A percentile compares a stretch with the other conserved stretches of the same genome.
Evolutionary conservation across 1,284 basidiomycete genomes (phyloP).

Genomic region (Leucocoprinus gongylophorus): DNA sequence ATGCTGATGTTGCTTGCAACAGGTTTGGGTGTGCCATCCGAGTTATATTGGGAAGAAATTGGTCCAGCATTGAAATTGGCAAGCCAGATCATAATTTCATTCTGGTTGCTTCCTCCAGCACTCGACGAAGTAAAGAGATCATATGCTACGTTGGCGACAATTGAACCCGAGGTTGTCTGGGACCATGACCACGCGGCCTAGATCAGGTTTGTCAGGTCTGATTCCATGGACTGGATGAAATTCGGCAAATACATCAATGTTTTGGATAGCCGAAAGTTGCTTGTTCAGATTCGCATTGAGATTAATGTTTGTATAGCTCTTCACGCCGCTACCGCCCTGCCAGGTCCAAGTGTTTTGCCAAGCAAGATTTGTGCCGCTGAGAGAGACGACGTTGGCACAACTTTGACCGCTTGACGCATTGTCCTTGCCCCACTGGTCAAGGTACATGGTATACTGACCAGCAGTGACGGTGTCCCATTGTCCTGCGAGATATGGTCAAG

Average conservation of each 20-base stretch:
- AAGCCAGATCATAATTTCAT: constrained; percentile 68
- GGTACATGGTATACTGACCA: constrained; percentile 41
- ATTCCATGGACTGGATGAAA: not conserved
- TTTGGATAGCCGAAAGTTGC: constrained; percentile 45
- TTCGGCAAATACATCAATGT: constrained; percentile 42
- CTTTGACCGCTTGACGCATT: constrained; percentile 46
- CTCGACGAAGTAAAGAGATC: constrained; percentile 55
- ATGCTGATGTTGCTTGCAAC: constrained; percentile 38
- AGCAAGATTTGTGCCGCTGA: constrained; percentile 38
- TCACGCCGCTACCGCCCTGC: constrained; percentile 45
- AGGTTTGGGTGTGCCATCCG: constrained; percentile 42
- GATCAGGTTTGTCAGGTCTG: not conserved
- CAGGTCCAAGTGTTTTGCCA: constrained; percentile 55
- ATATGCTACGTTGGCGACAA: constrained; percentile 51
- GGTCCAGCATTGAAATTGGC: constrained; percentile 52
- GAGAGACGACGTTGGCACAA: constrained; percentile 44
- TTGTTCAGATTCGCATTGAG: constrained; percentile 46
- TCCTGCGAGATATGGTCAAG: constrained; percentile 23
- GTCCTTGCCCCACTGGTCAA: constrained; percentile 47
- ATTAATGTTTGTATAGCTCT: constrained; percentile 56
- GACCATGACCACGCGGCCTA: constrained; percentile 36
- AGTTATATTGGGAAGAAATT: constrained; percentile 43
- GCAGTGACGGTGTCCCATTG: constrained; percentile 45
- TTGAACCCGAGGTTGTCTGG: constrained; percentile 24
- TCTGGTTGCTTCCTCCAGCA: constrained; percentile 42